Evolutionary conservation across 331 rosid species (phyloP), one percentile per base, ranked within the genome.

Genomic region (Erythrophleum ivorense): DNA sequence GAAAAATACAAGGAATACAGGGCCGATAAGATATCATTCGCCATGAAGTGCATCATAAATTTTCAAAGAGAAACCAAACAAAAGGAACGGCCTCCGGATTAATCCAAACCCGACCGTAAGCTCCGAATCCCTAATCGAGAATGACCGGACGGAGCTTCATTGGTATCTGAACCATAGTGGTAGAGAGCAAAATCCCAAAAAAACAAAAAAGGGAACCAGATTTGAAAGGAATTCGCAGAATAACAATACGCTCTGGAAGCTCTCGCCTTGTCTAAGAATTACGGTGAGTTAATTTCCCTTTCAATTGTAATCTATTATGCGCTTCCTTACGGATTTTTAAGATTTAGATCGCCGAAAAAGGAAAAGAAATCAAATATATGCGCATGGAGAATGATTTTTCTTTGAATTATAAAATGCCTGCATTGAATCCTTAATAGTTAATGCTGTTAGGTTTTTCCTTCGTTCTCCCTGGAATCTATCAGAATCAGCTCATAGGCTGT

Each of bases 381-480:
- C 7, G 0, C 2, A 24, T 3, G 36, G 66, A 43, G 34, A 43
- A 40, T 41, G 19, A 67, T 18, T 58, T 73, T 68, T 66, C 31
- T 45, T 53, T 52, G 48, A 6, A 73, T 73, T 78, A 2, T 33
- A 5, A 29, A 59, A 75, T 78, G 53, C 41, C 19, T 4, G 54
- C 10, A 29, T 76, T 41, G 41, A 58, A 21, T 75, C 19, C 4
- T 6, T 13, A 31, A 7, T n/a, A 4, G 21, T 41, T 40, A 13
- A 40, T 38, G 4, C 18, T 75, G 2, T 31, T 19, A 19, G 36
- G 12, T 31, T 33, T 76, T 36, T 63, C 52, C 24, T 63, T 68
- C 43, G 12, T 52, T 73, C 73, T 34, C 7, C 53, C 68, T 59
- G 91, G 81, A 78, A 88, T 69, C 55, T 29, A 66, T 36, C 72